phyloP scores from a whole-genome alignment of 192 early-diverging fungal genomes.

The Kappamyces sp. region DNA sequence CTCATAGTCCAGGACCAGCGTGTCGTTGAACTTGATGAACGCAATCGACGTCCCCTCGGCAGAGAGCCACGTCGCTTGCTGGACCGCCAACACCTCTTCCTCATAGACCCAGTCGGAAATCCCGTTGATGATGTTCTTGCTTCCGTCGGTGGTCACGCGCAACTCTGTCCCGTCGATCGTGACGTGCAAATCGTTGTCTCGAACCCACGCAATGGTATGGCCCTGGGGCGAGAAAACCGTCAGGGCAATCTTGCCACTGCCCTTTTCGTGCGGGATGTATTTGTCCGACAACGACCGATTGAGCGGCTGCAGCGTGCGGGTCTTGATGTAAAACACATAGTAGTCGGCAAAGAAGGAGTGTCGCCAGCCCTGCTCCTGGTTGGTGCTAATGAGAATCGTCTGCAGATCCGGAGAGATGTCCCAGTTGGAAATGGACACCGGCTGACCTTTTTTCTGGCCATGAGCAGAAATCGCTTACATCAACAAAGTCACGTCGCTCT shows the following conservation, averaged over 20 bases:
- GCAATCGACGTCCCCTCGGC: slow-evolving; percentile 70
- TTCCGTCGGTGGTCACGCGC: slow-evolving; percentile 81
- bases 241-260: slow-evolving; percentile 50
- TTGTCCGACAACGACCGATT: slow-evolving; percentile 33
- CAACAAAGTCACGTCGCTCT: slow-evolving; percentile 15
- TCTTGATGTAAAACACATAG: slow-evolving; percentile 64
- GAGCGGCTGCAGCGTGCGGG: slow-evolving; percentile 56
- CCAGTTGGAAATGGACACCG: slow-evolving; percentile 25
- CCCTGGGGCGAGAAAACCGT: slow-evolving; percentile 75
- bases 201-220: slow-evolving; percentile 73
- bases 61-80: slow-evolving; percentile 81
- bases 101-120: slow-evolving; percentile 99
- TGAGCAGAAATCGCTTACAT: slow-evolving; percentile 4
- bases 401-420: slow-evolving; percentile 72
- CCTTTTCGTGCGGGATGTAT: slow-evolving; percentile 25
- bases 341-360: slow-evolving; percentile 79
- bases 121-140: slow-evolving; percentile 77
- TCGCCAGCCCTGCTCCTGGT: slow-evolving; percentile 67
- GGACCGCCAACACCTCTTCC: slow-evolving; percentile 76
- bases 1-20: slow-evolving; percentile 68
- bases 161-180: slow-evolving; percentile 59
- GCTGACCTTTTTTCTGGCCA: slow-evolving; percentile 16
- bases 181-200: slow-evolving; percentile 82
- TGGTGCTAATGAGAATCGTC: slow-evolving; percentile 67
- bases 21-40: slow-evolving; percentile 83